phyloP scores from a whole-genome alignment of 768 basidiomycete species.

The Lentinula aciculospora region DNA sequence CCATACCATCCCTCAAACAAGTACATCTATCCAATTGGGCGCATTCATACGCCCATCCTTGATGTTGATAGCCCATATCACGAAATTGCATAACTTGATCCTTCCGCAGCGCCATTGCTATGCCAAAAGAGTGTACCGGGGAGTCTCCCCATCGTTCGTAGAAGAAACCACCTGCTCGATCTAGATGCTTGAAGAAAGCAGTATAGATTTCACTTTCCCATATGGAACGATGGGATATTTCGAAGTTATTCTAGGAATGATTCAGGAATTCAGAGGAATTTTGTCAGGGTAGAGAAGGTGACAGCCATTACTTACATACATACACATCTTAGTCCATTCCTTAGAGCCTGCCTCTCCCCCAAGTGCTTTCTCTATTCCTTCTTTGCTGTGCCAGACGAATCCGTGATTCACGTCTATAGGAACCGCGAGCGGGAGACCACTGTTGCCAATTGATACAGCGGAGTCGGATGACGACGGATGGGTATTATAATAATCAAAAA shows the following conservation, averaged over 20 bases:
- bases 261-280: not conserved
- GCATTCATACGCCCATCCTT: slow-evolving; percentile 21
- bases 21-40: slow-evolving; percentile 18
- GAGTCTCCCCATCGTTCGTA: slow-evolving; percentile 26
- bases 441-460: slow-evolving; percentile 8
- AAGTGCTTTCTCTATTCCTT: slow-evolving; percentile 18
- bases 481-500: not conserved
- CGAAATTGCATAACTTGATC: slow-evolving; percentile 22
- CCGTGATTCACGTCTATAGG: slow-evolving; percentile 19
- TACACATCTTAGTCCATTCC: slow-evolving; percentile 21
- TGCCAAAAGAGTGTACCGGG: slow-evolving; percentile 22
- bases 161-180: slow-evolving; percentile 20
- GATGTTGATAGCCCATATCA: slow-evolving; percentile 24
- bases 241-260: slow-evolving; percentile 21
- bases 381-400: slow-evolving; percentile 18
- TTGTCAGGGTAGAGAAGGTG: not conserved
- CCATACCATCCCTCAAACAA: slow-evolving; percentile 16
- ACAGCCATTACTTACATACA: slow-evolving; percentile 22
- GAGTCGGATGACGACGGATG: not conserved
- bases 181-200: slow-evolving; percentile 19
- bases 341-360: slow-evolving; percentile 17
- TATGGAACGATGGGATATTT: slow-evolving; percentile 23
- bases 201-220: slow-evolving; percentile 21
- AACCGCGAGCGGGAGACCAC: slow-evolving; percentile 10
- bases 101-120: slow-evolving; percentile 22